Base-by-base conservation (phyloP, 352 stramenopile genomes). In the Pythium phragmitis region DNA sequence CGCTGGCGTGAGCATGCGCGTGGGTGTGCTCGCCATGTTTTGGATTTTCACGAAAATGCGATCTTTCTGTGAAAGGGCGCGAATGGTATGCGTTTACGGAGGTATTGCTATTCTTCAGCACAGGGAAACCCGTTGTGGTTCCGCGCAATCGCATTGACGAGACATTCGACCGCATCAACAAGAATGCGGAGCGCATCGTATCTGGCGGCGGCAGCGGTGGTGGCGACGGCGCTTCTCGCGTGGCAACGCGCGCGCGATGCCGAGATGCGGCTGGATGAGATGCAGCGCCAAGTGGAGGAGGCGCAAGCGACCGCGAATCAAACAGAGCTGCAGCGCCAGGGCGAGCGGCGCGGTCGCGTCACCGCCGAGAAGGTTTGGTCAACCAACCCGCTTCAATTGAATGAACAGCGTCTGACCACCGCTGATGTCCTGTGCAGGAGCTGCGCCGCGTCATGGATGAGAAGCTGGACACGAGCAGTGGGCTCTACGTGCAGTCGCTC, bases 401-500 rank as follows among this genome's bases (percentile, higher is more conserved):
- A 46, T 14, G 6, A 46, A 19, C 39, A 8, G 6, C 2, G 11
- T 16, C 37, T 23, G 3, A 48, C n/a, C 34, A 33, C 46, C 7
- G 16, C 13, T 28, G 26, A 9, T 39, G 1, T 21, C 42, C 6
- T 42, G 17, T 30, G 0, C 50, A 92, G 82, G 82, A 94, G 42
- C 57, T 92, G 54, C 73, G 86, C 11, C 73, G 71, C 39, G 73
- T 92, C 50, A 85, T 91, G 79, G 73, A 90, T 7, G 74, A 88
- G 51, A 89, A 94, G 63, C 58, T 92, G 21, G 76, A 96, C 54
- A 91, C 80, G 16, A 85, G 72, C 57, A 82, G 89, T 54, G 87
- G 83, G 19, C 81, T 82, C 51, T 91, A 81, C 52, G 81, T 94
- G 58, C 84, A 96, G 57, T 67, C 87, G 34, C 82, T 96, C n/a